phyloP scores from a whole-genome alignment of 192 early-diverging fungal genomes.

The Backusella mclennaniae region DNA sequence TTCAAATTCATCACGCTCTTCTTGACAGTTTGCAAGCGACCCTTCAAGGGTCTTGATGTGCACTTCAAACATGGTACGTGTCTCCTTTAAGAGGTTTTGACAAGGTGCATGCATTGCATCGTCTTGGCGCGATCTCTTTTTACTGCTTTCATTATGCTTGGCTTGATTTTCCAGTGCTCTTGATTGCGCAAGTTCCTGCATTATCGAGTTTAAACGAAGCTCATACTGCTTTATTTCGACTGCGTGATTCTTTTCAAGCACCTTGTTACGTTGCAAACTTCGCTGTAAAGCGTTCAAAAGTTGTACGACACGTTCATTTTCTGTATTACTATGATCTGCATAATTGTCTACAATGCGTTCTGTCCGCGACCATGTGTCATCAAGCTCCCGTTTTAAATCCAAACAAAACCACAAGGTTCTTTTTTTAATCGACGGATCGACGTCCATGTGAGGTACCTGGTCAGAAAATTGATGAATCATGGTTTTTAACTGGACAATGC shows the following conservation, averaged over 20 bases:
- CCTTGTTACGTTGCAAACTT: not conserved
- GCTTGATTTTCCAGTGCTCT: not conserved
- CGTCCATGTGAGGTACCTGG: not conserved
- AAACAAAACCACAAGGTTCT: not conserved
- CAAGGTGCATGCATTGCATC: not conserved
- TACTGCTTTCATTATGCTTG: not conserved
- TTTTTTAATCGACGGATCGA: not conserved
- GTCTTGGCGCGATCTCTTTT: not conserved
- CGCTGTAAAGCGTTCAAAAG: not conserved
- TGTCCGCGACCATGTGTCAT: not conserved
- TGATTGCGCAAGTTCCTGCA: not conserved
- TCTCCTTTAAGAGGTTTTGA: not conserved
- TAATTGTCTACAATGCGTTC: not conserved
- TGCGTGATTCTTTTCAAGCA: not conserved
- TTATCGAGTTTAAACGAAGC: not conserved
- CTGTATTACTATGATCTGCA: not conserved
- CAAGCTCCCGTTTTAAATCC: not conserved
- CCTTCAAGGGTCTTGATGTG: not conserved
- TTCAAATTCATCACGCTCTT: constrained; percentile 9
- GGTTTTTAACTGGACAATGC: not conserved
- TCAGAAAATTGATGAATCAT: not conserved
- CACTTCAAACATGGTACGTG: not conserved
- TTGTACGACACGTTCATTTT: not conserved
- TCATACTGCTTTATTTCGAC: not conserved
- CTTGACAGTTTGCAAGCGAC: not conserved